Percentiles rank a stretch among this genome's conserved stretches.
Conservation (phyloP, 805 yeast species). For the Wickerhamiella brachini region DNA sequence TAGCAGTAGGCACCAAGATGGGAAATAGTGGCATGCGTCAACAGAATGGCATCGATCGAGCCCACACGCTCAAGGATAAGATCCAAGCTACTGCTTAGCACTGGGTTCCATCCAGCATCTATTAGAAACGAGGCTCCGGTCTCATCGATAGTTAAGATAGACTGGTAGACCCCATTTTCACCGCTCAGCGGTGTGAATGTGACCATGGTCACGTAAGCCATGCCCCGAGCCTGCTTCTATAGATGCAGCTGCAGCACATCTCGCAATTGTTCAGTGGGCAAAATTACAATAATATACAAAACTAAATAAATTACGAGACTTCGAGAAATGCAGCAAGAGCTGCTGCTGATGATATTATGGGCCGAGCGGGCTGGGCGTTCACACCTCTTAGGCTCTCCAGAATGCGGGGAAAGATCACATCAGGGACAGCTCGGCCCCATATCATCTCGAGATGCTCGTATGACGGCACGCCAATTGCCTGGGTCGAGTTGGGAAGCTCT, state of each 20-base stretch:
- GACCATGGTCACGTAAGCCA: slow-evolving; percentile 20
- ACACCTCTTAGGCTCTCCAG: slow-evolving; percentile 4
- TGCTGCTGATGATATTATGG: neutral
- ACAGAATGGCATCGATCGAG: slow-evolving; percentile 48
- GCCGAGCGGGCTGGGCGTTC: neutral
- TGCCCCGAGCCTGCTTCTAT: neutral
- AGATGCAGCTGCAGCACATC: too few species aligned
- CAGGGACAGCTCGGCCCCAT: slow-evolving; percentile 63
- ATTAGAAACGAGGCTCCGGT: slow-evolving; percentile 21
- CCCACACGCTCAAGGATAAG: slow-evolving; percentile 29
- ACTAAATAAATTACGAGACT: neutral
- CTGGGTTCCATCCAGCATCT: slow-evolving; percentile 30
- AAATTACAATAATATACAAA: neutral
- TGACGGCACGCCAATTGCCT: slow-evolving; percentile 37
- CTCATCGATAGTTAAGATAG: slow-evolving; percentile 23
- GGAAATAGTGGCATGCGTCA: slow-evolving; percentile 78
- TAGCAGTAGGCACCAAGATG: slow-evolving; percentile 69
- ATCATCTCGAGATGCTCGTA: slow-evolving; percentile 85
- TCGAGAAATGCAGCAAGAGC: neutral
- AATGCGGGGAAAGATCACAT: slow-evolving; percentile 14
- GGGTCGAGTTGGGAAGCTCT: slow-evolving; percentile 43
- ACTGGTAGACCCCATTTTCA: slow-evolving; percentile 16
- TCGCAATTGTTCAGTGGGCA: too few species aligned
- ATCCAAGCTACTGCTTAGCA: slow-evolving; percentile 12
- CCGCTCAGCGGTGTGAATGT: slow-evolving; percentile 20